Percentiles rank a stretch among this genome's conserved stretches.
These are phyloP conservation scores for Pestalotiopsis fici DNA, from an alignment of 2,329 filamentous ascomycete species.

Conservation along the genomic window DNA sequence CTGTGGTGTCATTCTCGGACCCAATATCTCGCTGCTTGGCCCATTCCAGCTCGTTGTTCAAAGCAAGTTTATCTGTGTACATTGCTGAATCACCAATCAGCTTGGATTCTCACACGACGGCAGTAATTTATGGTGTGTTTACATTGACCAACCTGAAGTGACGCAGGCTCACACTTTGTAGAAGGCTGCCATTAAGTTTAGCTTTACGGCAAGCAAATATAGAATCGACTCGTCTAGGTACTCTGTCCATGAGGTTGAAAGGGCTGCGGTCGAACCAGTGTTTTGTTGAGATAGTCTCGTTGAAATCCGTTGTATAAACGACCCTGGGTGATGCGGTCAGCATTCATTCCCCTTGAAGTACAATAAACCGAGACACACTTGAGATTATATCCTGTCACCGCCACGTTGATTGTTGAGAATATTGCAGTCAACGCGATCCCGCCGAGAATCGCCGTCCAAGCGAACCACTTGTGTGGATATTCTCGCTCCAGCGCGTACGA, in stretches of 20 bases:
- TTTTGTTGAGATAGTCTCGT: background rate
- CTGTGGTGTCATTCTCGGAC: background rate
- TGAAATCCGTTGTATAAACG: background rate
- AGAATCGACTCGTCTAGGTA: background rate
- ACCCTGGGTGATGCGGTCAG: background rate
- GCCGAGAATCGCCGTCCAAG: background rate
- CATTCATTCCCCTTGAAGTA: background rate
- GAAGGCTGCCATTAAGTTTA: background rate
- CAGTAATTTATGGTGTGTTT: background rate
- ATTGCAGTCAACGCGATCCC: background rate
- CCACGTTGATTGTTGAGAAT: background rate
- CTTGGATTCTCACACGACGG: too few species aligned
- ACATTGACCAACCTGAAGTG: background rate
- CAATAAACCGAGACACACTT: background rate
- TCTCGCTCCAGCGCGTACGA: background rate
- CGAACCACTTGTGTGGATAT: background rate
- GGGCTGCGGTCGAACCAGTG: background rate
- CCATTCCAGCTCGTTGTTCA: too few species aligned
- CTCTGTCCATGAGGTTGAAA: background rate
- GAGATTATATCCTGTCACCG: background rate
- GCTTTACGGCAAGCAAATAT: background rate
- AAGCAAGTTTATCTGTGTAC: background rate
- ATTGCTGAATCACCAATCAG: background rate
- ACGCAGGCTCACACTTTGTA: background rate
- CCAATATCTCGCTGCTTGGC: too few species aligned